Conservation (phyloP, 352 stramenopile genomes). For the Phytophthora pistaciae region DNA sequence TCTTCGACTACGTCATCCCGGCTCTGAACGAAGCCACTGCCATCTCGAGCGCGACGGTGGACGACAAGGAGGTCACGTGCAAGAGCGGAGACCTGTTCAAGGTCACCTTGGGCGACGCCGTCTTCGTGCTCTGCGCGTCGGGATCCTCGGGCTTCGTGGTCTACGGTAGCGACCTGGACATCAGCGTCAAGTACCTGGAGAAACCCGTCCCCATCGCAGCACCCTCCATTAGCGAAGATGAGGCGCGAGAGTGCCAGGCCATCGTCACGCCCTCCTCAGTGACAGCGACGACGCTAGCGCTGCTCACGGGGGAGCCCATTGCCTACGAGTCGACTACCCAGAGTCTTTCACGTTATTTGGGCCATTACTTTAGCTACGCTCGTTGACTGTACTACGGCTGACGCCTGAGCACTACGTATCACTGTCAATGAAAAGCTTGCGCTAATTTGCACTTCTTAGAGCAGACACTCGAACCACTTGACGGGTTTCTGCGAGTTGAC, state of each 20-base stretch:
- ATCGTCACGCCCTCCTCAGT: conserved; percentile 20
- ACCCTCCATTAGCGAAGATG: conserved; percentile 18
- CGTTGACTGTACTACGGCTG: not conserved
- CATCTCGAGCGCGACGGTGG: conserved; percentile 18
- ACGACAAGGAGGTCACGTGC: conserved; percentile 30
- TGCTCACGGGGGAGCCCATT: conserved; percentile 23
- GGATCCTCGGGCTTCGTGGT: conserved; percentile 19
- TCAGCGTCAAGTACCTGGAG: conserved; percentile 23
- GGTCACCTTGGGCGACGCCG: conserved; percentile 32
- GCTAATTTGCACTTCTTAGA: not conserved
- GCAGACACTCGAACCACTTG: conserved; percentile 48
- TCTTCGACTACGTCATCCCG: conserved; percentile 33
- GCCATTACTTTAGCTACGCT: conserved; percentile 16
- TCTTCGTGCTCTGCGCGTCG: conserved; percentile 37
- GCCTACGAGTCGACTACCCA: conserved; percentile 4
- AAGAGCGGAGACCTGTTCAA: conserved; percentile 37
- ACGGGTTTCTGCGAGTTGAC: conserved; percentile 37
- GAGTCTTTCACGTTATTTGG: conserved; percentile 15
- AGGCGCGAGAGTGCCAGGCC: conserved; percentile 16
- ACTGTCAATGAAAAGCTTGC: no score
- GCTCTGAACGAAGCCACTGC: conserved; percentile 27
- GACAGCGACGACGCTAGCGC: conserved; percentile 22
- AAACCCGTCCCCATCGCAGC: conserved; percentile 22
- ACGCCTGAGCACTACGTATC: not conserved
- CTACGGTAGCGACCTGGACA: conserved; percentile 36